phyloP scores from a whole-genome alignment of 179 eudicot genomes.

The Spergularia azorica region DNA sequence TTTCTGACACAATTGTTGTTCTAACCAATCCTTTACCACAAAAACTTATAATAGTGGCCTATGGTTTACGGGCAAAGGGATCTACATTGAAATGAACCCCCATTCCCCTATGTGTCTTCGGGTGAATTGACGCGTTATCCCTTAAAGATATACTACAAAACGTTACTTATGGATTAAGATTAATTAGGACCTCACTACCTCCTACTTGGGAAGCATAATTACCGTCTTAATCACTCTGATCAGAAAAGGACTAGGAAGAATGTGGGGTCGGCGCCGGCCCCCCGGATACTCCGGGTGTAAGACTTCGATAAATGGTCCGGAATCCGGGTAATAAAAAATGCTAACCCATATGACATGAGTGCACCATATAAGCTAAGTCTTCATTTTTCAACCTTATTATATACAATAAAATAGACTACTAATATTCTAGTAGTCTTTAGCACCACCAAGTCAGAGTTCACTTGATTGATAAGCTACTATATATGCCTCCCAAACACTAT shows the following conservation, averaged over 20 bases:
- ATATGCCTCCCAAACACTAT: slow-evolving; percentile 13
- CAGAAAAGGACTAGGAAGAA: slow-evolving; percentile 21
- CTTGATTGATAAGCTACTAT: slow-evolving; percentile 30
- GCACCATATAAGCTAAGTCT: slow-evolving; percentile 24
- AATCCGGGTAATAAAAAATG: slow-evolving; percentile 24
- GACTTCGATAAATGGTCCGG: slow-evolving; percentile 13
- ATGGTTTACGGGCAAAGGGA: too few relatives aligned
- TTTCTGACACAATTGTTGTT: too few relatives aligned
- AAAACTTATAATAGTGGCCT: too few relatives aligned
- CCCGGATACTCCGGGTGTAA: slow-evolving; percentile 32
- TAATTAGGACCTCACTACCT: background rate
- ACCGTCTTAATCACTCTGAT: slow-evolving; percentile 22
- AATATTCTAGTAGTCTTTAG: slow-evolving; percentile 1
- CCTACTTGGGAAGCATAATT: slow-evolving; percentile 11
- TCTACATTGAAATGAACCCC: too few relatives aligned
- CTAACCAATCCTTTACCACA: too few relatives aligned
- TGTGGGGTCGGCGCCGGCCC: slow-evolving; percentile 50
- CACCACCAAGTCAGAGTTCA: slow-evolving; percentile 40
- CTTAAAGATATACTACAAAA: too few relatives aligned
- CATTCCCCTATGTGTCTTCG: too few relatives aligned
- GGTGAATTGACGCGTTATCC: too few relatives aligned
- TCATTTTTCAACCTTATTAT: slow-evolving; percentile 29
- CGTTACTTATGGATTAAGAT: too few relatives aligned
- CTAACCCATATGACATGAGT: slow-evolving; percentile 34
- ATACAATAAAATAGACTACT: background rate